Evolutionary conservation across 2,329 filamentous ascomycete genomes (phyloP).

Genomic region (Aotearoamyces nothofagi): DNA sequence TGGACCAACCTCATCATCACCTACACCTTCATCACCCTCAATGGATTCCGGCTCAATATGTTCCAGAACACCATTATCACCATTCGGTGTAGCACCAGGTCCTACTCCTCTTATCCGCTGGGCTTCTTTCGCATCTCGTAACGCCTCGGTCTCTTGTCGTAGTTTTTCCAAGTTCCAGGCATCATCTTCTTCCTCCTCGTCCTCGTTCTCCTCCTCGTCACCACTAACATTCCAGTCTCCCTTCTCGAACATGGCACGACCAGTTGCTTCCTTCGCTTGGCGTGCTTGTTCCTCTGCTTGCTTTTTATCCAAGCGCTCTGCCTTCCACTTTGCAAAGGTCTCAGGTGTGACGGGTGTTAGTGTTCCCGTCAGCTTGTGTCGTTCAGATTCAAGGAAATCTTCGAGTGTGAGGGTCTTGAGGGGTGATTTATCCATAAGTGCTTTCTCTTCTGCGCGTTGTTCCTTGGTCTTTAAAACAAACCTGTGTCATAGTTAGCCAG

Average conservation of each 20-base stretch:
- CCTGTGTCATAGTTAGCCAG: conserved; percentile 29
- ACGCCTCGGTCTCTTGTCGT: conserved; percentile 68
- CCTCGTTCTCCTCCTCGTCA: conserved; percentile 30
- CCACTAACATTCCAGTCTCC: conserved; percentile 73
- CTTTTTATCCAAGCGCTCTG: conserved; percentile 88
- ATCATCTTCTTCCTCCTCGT: conserved; percentile 34
- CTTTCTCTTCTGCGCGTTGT: conserved; percentile 89
- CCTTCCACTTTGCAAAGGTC: conserved; percentile 93
- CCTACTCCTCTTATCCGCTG: conserved; percentile 35
- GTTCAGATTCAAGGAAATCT: conserved; percentile 92
- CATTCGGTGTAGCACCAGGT: conserved; percentile 7
- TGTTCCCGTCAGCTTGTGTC: conserved; percentile 83
- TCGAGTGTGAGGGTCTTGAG: conserved; percentile 89
- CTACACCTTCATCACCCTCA: conserved; percentile 5
- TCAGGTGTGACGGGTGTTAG: conserved; percentile 91
- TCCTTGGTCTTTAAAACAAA: conserved; percentile 98
- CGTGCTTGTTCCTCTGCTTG: conserved; percentile 81
- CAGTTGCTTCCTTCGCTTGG: conserved; percentile 88
- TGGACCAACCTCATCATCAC: conserved; percentile 3
- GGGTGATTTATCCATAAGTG: conserved; percentile 87
- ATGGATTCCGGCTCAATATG: conserved; percentile 8
- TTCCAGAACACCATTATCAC: conserved; percentile 6
- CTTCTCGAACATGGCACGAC: conserved; percentile 88
- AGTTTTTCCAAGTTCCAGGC: conserved; percentile 72
- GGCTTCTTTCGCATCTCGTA: conserved; percentile 63